Base-by-base conservation (phyloP, 75 land plant genomes). In the Chamaecyparis obtusa region DNA sequence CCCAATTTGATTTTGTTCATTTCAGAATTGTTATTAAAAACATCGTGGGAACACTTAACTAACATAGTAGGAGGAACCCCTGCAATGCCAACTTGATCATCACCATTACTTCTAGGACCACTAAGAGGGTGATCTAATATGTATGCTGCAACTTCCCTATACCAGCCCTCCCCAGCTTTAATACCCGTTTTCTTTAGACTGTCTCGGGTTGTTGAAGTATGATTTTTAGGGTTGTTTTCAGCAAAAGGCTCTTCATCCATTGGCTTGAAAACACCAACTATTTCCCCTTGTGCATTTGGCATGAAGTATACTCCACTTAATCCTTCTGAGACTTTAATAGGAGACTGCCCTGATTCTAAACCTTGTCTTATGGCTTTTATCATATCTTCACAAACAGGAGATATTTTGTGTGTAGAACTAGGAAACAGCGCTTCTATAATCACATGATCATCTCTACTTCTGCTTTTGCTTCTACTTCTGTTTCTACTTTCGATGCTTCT, bases 11-110 rank as follows among this genome's bases (percentile, higher is more conserved):
- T 8, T 30, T 87, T 27, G 16, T 21, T 33, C 8, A 15, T 9
- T 36, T 19, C 21, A 43, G 76, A 39, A 2, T 43, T 51, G 69
- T 44, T 21, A 46, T 85, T 37, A 85, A 87, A 87, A 24, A 88
- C 49, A 15, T 30, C 17, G 39, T 89, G 89, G 44, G 30, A 80
- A 48, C 89, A 87, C 48, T 84, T 44, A 14, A 87, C 84, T 48
- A 89, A 49, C n/a, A 78, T 76, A 27, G 89, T 89, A 10, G 89
- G 89, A 88, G 89, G 89, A 78, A 89, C 89, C 11, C 85, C 89
- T 46, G 89, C 89, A 33, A 89, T 81, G 24, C 89, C 89, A 76
- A 16, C 17, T 3, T 85, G 41, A 35, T 87, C 83, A 46, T 46
- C 9, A 44, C 11, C 30, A 10, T 44, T 11, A 5, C 0, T 3